Conservation (phyloP, 2,329 filamentous ascomycete species). For the Xenosphaeropsis pyriputrescens region DNA sequence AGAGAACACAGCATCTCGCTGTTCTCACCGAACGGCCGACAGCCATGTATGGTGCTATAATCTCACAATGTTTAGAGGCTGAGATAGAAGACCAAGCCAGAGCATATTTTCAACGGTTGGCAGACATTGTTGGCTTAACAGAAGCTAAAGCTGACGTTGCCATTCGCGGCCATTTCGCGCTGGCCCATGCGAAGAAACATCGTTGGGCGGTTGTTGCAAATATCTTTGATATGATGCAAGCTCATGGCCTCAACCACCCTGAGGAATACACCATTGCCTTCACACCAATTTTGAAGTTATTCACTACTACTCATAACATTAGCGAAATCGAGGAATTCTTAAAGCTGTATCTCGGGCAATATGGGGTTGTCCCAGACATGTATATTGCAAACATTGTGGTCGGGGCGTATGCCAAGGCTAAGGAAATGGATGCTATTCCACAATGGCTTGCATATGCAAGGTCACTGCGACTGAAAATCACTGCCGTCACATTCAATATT, state of each 20-base stretch:
- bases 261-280: constrained; percentile 10
- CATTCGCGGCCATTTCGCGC: constrained; percentile 17
- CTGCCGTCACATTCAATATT: constrained; percentile 13
- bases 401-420: constrained; percentile 10
- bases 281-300: constrained; percentile 15
- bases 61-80: constrained; percentile 17
- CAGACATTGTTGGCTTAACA: background rate
- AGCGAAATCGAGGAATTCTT: constrained; percentile 15
- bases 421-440: constrained; percentile 13
- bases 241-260: background rate
- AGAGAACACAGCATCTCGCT: constrained; percentile 7
- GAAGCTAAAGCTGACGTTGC: constrained; percentile 5
- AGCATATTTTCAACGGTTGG: constrained; percentile 9
- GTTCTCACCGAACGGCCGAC: constrained; percentile 7
- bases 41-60: constrained; percentile 14
- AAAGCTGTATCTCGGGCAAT: constrained; percentile 7
- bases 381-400: constrained; percentile 12
- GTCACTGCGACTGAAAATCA: constrained; percentile 6
- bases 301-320: constrained; percentile 11
- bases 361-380: constrained; percentile 8
- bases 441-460: constrained; percentile 14
- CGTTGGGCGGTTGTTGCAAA: constrained; percentile 15
- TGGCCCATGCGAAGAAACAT: constrained; percentile 13
- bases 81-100: constrained; percentile 9
- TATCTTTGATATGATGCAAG: constrained; percentile 12